Percentiles rank a stretch among this genome's conserved stretches.
Conservation (phyloP, 73 alveolate genomes). For the Symbiodinium natans region DNA sequence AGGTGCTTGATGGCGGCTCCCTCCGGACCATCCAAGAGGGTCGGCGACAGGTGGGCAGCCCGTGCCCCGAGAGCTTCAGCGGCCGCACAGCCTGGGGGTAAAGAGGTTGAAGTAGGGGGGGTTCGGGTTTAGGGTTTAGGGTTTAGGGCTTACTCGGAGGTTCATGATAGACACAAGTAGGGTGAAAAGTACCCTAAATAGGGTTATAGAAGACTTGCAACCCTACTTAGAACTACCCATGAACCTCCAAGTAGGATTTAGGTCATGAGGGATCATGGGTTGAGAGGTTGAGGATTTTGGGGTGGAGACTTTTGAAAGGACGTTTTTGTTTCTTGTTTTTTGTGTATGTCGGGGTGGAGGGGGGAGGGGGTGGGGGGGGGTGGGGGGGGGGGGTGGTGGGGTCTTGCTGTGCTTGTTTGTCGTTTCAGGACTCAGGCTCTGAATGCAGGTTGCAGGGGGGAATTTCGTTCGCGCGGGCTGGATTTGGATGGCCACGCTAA, state of each 20-base stretch:
- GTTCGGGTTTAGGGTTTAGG: too few relatives aligned
- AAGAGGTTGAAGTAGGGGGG: too few relatives aligned
- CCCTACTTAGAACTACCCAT: too few relatives aligned
- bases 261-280: neutral
- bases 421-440: neutral
- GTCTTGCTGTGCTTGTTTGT: neutral
- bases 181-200: too few relatives aligned
- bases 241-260: neutral
- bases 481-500: too few relatives aligned
- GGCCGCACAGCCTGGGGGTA: neutral
- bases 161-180: too few relatives aligned
- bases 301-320: neutral
- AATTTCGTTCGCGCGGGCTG: too few relatives aligned
- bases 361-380: neutral
- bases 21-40: conserved; percentile 26
- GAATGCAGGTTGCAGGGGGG: too few relatives aligned
- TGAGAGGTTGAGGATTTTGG: neutral
- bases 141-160: too few relatives aligned
- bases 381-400: neutral
- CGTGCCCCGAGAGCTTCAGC: neutral
- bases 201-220: too few relatives aligned
- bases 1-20: conserved; percentile 9
- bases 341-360: too few relatives aligned
- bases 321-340: neutral
- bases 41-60: neutral